Conservation (phyloP, 2,329 filamentous ascomycete genomes). For the Niveomyces coronatus region DNA sequence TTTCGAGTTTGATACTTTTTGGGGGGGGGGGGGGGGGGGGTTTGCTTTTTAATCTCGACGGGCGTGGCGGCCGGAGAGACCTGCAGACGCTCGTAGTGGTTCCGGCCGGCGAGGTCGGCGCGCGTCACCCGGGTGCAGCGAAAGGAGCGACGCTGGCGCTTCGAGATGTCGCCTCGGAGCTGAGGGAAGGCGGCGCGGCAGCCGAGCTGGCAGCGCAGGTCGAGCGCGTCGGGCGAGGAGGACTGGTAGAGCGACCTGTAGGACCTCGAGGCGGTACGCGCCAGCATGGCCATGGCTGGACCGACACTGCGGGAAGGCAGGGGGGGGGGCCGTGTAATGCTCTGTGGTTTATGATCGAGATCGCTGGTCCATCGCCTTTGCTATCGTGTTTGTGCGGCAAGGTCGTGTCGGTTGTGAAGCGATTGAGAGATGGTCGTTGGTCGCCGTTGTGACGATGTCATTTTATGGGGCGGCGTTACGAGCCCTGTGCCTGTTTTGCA, state of each 20-base stretch:
- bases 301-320: no score
- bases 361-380: neutral
- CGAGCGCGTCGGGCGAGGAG: neutral
- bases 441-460: slow-evolving; percentile 1
- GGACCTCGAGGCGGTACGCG: slow-evolving; percentile 2
- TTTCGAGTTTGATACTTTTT: no score
- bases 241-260: neutral
- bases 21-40: slow-evolving; percentile 5
- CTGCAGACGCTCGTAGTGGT: slow-evolving; percentile 75
- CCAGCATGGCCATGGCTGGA: slow-evolving; percentile 1
- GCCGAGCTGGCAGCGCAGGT: neutral
- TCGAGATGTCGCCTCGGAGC: neutral
- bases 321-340: no score
- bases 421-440: neutral
- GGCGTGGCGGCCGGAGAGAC: slow-evolving; percentile 59
- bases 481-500: slow-evolving; percentile 1
- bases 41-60: slow-evolving; percentile 74
- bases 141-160: slow-evolving; percentile 17
- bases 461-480: slow-evolving; percentile 6
- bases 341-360: no score
- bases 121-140: slow-evolving; percentile 10
- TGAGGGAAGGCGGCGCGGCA: neutral
- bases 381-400: neutral
- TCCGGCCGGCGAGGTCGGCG: slow-evolving; percentile 29
- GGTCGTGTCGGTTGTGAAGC: neutral